phyloP scores from a whole-genome alignment of 106 monocot species.

The Vanilla planifolia region DNA sequence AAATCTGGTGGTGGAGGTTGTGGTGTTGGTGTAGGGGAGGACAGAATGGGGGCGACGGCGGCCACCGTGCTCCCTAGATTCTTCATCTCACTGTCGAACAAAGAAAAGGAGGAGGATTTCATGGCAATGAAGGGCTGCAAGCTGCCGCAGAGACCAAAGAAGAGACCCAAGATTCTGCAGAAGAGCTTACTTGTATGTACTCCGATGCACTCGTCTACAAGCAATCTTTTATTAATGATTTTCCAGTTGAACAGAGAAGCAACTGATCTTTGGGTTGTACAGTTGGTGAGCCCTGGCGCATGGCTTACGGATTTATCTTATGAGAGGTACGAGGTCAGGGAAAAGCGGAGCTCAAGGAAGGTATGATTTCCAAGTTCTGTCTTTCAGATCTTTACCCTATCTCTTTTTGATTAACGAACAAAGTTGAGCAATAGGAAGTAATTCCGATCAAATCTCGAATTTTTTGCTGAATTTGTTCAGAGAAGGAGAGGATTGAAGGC shows the following conservation, averaged over 20 bases:
- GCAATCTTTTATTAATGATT: background rate
- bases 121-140: conserved; percentile 98
- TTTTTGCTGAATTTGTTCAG: background rate
- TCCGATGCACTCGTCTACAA: background rate
- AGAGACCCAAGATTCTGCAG: conserved; percentile 62
- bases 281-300: conserved; percentile 86
- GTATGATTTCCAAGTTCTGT: conserved; percentile 14
- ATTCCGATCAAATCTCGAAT: background rate
- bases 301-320: conserved; percentile 87
- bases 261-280: conserved; percentile 14
- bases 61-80: conserved; percentile 54
- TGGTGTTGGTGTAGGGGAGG: conserved; percentile 32
- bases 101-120: conserved; percentile 99
- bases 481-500: conserved; percentile 12
- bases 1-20: conserved; percentile 13
- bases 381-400: background rate
- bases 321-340: conserved; percentile 90
- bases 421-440: background rate
- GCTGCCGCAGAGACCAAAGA: conserved; percentile 90
- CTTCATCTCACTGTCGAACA: conserved; percentile 86
- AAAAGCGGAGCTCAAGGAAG: conserved; percentile 91
- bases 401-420: background rate
- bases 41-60: conserved; percentile 23
- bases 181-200: conserved; percentile 13
- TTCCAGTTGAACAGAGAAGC: background rate